Evolutionary conservation across 2,329 filamentous ascomycete genomes (phyloP), one percentile per base, ranked within the genome.

Genomic region (Chalaropsis ovoidea): DNA sequence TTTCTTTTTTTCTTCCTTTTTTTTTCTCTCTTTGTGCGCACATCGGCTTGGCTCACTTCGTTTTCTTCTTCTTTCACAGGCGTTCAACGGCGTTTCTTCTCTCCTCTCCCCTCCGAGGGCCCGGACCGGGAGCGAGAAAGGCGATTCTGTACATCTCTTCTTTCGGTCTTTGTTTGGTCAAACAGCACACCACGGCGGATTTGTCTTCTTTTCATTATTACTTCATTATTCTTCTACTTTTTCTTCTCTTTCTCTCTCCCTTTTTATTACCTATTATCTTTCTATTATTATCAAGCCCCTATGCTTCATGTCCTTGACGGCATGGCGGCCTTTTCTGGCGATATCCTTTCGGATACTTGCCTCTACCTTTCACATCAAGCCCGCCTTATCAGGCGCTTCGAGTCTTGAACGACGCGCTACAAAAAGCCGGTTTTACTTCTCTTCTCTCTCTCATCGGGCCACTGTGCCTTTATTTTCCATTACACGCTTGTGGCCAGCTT

Each of bases 121-220:
- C 15, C 52, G 13, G 27, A 27, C 22, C 52, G 49, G 19, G 22
- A 31, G 24, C 24, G 49, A 10, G 15, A 19, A 49, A 47, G n/a
- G 49, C 49, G 22, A 56, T 56, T 31, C 47, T 22, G 8, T 56
- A 35, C 52, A 56, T 56, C 52, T 67, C 65, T 67, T 60, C n/a
- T 64, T 56, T 61, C 31, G 65, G 63, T 67, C 66, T 65, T 63
- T 65, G 47, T 65, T 67, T 67, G 66, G 66, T 65, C 49, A 63
- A 60, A 67, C 66, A 67, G 66, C 60, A 67, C 66, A 67, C 54
- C 61, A 67, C 52, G 41, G 19, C 61, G 41, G 49, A 35, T 64
- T 58, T 60, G 27, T 58, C 17, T 43, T 62, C 17, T 58, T 19
- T 35, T 31, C 35, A 43, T 61, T 56, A 64, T 24, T 64, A 35